Percentiles rank a stretch among this genome's conserved stretches.
These are phyloP conservation scores for Aspergillus floridensis DNA, from an alignment of 2,329 filamentous ascomycete species.

Conservation along the genomic window DNA sequence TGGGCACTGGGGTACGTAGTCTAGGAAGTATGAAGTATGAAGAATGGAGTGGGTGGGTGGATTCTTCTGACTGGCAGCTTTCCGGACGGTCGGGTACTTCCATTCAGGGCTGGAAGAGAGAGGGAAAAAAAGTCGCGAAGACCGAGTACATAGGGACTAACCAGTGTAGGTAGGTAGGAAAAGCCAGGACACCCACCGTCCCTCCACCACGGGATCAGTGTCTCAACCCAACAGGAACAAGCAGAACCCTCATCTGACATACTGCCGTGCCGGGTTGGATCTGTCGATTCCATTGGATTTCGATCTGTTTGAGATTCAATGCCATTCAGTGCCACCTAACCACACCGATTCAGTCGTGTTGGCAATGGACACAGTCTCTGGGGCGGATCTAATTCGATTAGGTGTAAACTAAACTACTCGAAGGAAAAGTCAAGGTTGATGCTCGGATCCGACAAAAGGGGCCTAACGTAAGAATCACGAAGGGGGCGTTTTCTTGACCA, in stretches of 20 bases:
- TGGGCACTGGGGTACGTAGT: background rate
- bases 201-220: background rate
- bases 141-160: too few relatives aligned
- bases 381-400: background rate
- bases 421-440: background rate
- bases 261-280: background rate
- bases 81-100: background rate
- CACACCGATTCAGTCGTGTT: background rate
- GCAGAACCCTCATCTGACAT: background rate
- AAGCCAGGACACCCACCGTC: background rate
- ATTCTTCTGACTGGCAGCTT: background rate
- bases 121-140: too few relatives aligned
- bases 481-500: background rate
- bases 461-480: background rate
- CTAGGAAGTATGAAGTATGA: background rate
- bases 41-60: background rate
- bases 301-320: background rate
- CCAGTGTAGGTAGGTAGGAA: too few relatives aligned
- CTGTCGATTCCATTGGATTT: background rate
- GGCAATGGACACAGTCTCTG: background rate
- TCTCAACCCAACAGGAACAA: background rate
- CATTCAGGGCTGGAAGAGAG: background rate
- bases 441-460: slow-evolving; percentile 11
- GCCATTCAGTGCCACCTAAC: too few relatives aligned
- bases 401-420: background rate